Evolutionary conservation across 768 basidiomycete genomes (phyloP).

Genomic region (Chalciporus pseudorubinellus): DNA sequence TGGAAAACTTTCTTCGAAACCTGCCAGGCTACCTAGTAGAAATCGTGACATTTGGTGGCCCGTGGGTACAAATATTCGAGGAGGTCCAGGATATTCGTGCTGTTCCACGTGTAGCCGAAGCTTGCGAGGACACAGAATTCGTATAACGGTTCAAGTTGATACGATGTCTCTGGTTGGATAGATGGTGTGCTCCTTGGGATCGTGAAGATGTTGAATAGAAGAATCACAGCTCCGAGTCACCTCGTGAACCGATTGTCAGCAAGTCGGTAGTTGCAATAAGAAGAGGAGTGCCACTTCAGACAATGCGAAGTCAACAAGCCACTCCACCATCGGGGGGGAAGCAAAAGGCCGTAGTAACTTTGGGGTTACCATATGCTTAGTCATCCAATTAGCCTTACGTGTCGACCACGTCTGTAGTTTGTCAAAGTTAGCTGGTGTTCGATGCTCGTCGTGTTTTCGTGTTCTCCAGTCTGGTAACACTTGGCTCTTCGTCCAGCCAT

Average conservation of each 20-base stretch:
- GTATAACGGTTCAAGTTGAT: too few relatives aligned
- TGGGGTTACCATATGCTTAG: conserved; percentile 6
- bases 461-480: conserved; percentile 12
- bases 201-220: too few relatives aligned
- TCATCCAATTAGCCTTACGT: conserved; percentile 16
- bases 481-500: conserved; percentile 10
- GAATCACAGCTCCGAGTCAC: too few relatives aligned
- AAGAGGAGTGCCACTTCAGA: too few relatives aligned
- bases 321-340: too few relatives aligned
- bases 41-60: too few relatives aligned
- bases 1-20: conserved; percentile 20
- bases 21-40: conserved; percentile 2
- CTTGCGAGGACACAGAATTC: conserved; percentile 24
- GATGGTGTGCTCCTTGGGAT: too few relatives aligned
- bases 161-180: too few relatives aligned
- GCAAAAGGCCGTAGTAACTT: too few relatives aligned
- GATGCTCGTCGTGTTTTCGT: conserved; percentile 13
- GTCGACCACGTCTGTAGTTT: conserved; percentile 23
- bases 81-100: conserved; percentile 20
- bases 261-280: too few relatives aligned
- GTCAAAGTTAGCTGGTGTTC: not conserved
- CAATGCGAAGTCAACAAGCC: too few relatives aligned
- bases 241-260: too few relatives aligned
- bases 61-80: conserved; percentile 17
- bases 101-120: conserved; percentile 23